A percentile compares a stretch with the other conserved stretches of the same genome.
These are phyloP conservation scores for Ambrosia trifida DNA, from an alignment of 129 eudicot genomes.

Conservation along the genomic window DNA sequence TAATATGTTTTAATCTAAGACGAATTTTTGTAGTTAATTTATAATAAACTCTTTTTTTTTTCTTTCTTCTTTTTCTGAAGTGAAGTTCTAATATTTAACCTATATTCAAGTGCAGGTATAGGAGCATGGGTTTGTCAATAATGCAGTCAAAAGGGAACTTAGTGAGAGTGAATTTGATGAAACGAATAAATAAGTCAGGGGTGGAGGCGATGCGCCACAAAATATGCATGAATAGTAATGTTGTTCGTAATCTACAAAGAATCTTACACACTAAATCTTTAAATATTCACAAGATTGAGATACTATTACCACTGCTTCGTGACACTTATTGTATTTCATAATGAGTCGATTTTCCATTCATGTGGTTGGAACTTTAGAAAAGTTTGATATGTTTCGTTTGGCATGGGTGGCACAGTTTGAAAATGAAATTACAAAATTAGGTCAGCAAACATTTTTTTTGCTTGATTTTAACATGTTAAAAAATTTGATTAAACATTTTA, in stretches of 20 bases:
- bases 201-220: conserved; percentile 66
- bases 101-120: conserved; percentile 50
- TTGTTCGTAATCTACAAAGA: conserved; percentile 79
- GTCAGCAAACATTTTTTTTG: too few relatives aligned
- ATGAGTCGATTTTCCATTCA: too few relatives aligned
- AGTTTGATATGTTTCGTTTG: too few relatives aligned
- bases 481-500: too few relatives aligned
- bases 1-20: background rate
- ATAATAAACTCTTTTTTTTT: background rate
- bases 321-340: background rate
- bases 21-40: background rate
- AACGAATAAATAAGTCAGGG: conserved; percentile 60
- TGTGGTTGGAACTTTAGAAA: too few relatives aligned
- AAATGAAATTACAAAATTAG: too few relatives aligned
- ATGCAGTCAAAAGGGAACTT: conserved; percentile 67
- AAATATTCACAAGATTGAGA: background rate
- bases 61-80: too few relatives aligned
- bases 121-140: conserved; percentile 78
- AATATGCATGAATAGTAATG: conserved; percentile 86
- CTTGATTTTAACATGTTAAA: too few relatives aligned
- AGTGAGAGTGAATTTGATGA: conserved; percentile 74
- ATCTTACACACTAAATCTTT: conserved; percentile 45
- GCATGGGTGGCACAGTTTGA: too few relatives aligned
- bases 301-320: too few relatives aligned
- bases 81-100: background rate